Conservation (phyloP, 495 filamentous ascomycete species). For the Penicillium ochrochloron region DNA sequence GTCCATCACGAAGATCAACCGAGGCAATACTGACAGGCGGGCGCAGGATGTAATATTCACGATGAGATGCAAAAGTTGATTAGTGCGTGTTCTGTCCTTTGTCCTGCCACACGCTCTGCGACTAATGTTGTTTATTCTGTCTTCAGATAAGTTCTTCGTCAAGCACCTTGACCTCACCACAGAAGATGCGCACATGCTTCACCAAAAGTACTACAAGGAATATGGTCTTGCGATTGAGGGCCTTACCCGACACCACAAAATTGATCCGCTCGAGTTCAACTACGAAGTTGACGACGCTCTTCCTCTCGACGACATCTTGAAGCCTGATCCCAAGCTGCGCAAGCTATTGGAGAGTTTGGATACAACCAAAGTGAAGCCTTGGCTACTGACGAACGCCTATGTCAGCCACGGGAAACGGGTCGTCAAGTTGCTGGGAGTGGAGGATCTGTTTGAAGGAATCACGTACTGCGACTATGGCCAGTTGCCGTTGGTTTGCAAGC, state of each 20-base stretch:
- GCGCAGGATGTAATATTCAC: slow-evolving; percentile 67
- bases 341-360: slow-evolving; percentile 80
- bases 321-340: slow-evolving; percentile 73
- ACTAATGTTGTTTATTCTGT: background rate
- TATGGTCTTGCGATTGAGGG: slow-evolving; percentile 98
- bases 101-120: background rate
- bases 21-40: slow-evolving; percentile 17
- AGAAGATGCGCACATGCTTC: slow-evolving; percentile 79
- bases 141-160: slow-evolving; percentile 74
- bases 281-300: slow-evolving; percentile 91
- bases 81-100: slow-evolving; percentile 33
- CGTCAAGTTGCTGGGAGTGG: slow-evolving; percentile 76
- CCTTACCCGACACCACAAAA: slow-evolving; percentile 89
- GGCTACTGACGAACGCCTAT: slow-evolving; percentile 97
- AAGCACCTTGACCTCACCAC: slow-evolving; percentile 72
- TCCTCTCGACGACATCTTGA: slow-evolving; percentile 82
- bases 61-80: slow-evolving; percentile 76
- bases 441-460: slow-evolving; percentile 89
- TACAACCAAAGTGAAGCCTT: slow-evolving; percentile 76
- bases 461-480: slow-evolving; percentile 87
- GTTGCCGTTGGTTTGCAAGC: slow-evolving; percentile 79
- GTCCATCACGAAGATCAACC: background rate
- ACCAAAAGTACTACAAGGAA: slow-evolving; percentile 88
- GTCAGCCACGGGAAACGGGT: slow-evolving; percentile 85
- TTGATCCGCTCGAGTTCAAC: slow-evolving; percentile 96